Percentiles rank a stretch among this genome's conserved stretches.
phyloP scores from a whole-genome alignment of 73 alveolate species.

The Tetrahymena borealis region DNA sequence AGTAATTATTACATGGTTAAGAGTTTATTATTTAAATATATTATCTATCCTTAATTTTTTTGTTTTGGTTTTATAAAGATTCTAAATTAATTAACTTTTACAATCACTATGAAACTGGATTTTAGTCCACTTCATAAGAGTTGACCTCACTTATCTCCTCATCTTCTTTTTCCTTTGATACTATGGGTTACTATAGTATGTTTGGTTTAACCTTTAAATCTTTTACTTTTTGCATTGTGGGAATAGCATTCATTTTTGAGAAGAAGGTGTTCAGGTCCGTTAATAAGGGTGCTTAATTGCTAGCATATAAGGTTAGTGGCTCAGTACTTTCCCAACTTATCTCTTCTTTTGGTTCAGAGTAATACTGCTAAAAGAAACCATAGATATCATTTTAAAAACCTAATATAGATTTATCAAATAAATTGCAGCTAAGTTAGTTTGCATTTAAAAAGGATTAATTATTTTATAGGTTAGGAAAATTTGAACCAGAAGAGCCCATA shows the following conservation, averaged over 20 bases:
- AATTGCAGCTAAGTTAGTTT: neutral
- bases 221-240: neutral
- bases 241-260: too few species aligned
- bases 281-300: neutral
- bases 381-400: neutral
- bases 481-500: neutral
- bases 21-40: too few species aligned
- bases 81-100: too few species aligned
- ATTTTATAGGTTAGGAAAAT: neutral
- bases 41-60: too few species aligned
- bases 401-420: neutral
- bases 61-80: too few species aligned
- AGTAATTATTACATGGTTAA: too few species aligned
- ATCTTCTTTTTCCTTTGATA: neutral
- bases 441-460: neutral
- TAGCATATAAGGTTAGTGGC: neutral
- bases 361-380: neutral
- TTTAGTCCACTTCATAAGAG: neutral
- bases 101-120: neutral
- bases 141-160: neutral
- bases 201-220: neutral
- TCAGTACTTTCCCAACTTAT: neutral
- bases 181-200: neutral
- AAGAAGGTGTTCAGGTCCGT: neutral
- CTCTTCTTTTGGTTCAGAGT: neutral